A percentile compares a stretch with the other conserved stretches of the same genome.
These are phyloP conservation scores for Boletus reticulatus DNA, from an alignment of 768 basidiomycete genomes.

Conservation along the genomic window DNA sequence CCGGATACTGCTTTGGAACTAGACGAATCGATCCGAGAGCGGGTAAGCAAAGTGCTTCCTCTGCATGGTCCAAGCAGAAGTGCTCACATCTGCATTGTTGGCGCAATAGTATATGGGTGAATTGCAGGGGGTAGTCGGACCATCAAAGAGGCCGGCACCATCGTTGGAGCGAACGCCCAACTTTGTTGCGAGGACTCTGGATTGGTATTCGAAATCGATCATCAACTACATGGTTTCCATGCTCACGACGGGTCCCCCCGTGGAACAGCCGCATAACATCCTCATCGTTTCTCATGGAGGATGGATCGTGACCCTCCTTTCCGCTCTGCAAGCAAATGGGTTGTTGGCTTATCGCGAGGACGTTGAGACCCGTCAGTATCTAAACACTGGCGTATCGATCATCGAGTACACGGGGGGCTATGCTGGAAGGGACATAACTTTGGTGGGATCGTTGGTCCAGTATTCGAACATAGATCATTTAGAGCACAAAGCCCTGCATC, in stretches of 20 bases:
- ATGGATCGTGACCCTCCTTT: constrained; percentile 54
- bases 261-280: constrained; percentile 35
- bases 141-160: constrained; percentile 15
- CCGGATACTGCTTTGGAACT: constrained; percentile 41
- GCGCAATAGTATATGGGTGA: constrained; percentile 55
- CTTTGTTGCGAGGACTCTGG: constrained; percentile 48
- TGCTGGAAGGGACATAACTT: constrained; percentile 4
- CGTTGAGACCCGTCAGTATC: constrained; percentile 22
- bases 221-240: constrained; percentile 26
- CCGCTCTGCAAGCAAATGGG: constrained; percentile 42
- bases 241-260: constrained; percentile 24
- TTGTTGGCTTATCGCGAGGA: constrained; percentile 36
- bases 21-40: constrained; percentile 56
- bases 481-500: constrained; percentile 17
- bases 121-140: constrained; percentile 47
- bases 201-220: constrained; percentile 62
- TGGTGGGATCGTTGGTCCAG: constrained; percentile 42
- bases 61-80: background rate
- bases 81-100: background rate
- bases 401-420: constrained; percentile 48
- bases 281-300: constrained; percentile 70
- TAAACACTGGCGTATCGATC: constrained; percentile 44
- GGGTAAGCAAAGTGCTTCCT: constrained; percentile 41
- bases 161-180: constrained; percentile 28
- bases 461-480: constrained; percentile 61